Conservation (phyloP, 805 yeast species). For the Isabelozyma pseudorhagii region DNA sequence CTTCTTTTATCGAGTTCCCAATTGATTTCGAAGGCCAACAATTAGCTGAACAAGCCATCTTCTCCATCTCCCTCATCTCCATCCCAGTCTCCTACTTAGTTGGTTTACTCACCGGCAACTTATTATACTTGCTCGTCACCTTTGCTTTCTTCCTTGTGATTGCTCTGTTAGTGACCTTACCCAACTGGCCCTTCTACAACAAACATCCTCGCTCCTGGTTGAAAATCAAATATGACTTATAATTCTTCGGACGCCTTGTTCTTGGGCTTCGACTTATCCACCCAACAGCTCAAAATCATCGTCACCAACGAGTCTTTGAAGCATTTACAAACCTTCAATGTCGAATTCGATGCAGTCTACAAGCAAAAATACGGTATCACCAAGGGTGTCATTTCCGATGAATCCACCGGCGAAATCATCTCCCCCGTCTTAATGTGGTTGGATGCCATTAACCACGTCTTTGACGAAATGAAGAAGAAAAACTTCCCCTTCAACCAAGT, state of each 20-base stretch:
- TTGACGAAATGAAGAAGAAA: slow-evolving; percentile 47
- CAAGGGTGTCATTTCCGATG: slow-evolving; percentile 61
- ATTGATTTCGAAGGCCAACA: slow-evolving; percentile 57
- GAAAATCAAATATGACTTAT: slow-evolving; percentile 19
- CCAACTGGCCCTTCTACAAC: slow-evolving; percentile 59
- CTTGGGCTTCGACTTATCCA: slow-evolving; percentile 82
- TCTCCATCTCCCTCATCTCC: slow-evolving; percentile 21
- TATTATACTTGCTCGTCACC: slow-evolving; percentile 33
- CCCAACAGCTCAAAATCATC: slow-evolving; percentile 82
- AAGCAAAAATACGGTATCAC: slow-evolving; percentile 55
- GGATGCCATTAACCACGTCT: slow-evolving; percentile 69
- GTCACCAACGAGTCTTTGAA: slow-evolving; percentile 54
- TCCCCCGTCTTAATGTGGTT: slow-evolving; percentile 92
- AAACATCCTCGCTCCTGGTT: slow-evolving; percentile 50
- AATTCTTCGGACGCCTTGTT: slow-evolving; percentile 25
- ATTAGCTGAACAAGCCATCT: slow-evolving; percentile 30
- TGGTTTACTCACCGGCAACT: slow-evolving; percentile 49
- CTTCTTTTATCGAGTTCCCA: slow-evolving; percentile 26
- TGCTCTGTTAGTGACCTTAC: slow-evolving; percentile 37
- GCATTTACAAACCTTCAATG: slow-evolving; percentile 54
- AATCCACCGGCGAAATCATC: slow-evolving; percentile 57
- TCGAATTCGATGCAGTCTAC: slow-evolving; percentile 69
- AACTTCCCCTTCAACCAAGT: slow-evolving; percentile 59
- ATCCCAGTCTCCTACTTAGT: slow-evolving; percentile 39
- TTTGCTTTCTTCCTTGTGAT: slow-evolving; percentile 35